Conservation (phyloP, 1,139 yeast species). For the Sugiyamaella castrensis region DNA sequence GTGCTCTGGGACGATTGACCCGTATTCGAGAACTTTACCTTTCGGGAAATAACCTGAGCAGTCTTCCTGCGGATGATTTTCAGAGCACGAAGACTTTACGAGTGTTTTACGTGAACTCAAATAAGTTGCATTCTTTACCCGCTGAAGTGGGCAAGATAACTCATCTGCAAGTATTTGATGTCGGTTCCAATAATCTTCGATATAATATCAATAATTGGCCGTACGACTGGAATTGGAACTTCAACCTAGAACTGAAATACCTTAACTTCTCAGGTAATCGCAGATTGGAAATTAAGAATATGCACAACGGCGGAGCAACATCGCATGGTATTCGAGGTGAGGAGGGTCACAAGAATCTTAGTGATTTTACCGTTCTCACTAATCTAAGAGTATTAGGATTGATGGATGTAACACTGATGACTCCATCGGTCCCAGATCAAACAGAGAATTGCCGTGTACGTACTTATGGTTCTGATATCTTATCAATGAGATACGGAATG, state of each 20-base stretch:
- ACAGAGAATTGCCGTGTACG: conserved; percentile 78
- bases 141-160: conserved; percentile 76
- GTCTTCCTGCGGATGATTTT: conserved; percentile 82
- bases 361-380: conserved; percentile 73
- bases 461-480: conserved; percentile 83
- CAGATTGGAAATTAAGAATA: conserved; percentile 78
- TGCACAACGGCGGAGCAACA: conserved; percentile 42
- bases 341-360: conserved; percentile 49
- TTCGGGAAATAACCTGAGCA: conserved; percentile 78
- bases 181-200: conserved; percentile 85
- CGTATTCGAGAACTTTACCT: conserved; percentile 66
- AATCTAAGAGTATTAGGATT: conserved; percentile 74
- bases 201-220: conserved; percentile 94
- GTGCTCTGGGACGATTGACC: conserved; percentile 58
- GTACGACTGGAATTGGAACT: conserved; percentile 97
- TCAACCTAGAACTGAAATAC: conserved; percentile 70
- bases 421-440: conserved; percentile 83
- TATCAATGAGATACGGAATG: conserved; percentile 82
- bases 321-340: conserved; percentile 29
- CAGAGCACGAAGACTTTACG: conserved; percentile 58
- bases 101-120: conserved; percentile 71
- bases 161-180: conserved; percentile 72
- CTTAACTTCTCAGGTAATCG: conserved; percentile 91
- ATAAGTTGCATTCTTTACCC: conserved; percentile 82
- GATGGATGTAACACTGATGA: conserved; percentile 92